Conservation (phyloP, 2,329 filamentous ascomycete genomes). For the Fonsecaea erecta region DNA sequence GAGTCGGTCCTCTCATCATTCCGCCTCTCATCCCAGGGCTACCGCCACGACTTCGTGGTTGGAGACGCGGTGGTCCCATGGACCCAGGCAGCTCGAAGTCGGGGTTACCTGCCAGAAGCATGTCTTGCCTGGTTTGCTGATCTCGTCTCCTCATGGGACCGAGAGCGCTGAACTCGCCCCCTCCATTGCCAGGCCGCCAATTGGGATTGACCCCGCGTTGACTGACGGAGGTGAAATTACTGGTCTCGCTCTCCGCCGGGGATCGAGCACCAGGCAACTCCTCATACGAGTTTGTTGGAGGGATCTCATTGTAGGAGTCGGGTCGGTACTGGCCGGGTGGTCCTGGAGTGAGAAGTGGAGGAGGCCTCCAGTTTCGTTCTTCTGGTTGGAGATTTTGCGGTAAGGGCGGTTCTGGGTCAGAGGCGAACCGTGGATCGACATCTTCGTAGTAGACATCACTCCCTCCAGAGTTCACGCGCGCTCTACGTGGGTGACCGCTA, state of each 20-base stretch:
- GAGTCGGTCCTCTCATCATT: conserved; percentile 25
- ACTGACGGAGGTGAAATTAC: conserved; percentile 86
- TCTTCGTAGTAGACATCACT: conserved; percentile 80
- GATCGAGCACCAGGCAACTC: conserved; percentile 69
- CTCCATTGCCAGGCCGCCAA: conserved; percentile 67
- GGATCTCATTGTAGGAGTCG: conserved; percentile 25
- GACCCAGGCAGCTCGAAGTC: conserved; percentile 74
- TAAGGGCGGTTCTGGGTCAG: conserved; percentile 43
- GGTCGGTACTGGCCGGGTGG: conserved; percentile 19
- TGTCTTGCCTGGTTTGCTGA: conserved; percentile 67
- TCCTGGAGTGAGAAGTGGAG: conserved; percentile 48
- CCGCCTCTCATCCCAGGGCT: conserved; percentile 25
- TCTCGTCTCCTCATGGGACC: conserved; percentile 52
- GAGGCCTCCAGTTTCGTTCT: conserved; percentile 40
- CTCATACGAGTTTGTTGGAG: conserved; percentile 58
- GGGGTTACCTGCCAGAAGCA: conserved; percentile 78
- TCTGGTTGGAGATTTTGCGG: conserved; percentile 39
- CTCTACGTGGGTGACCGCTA: conserved; percentile 41
- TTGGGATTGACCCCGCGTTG: conserved; percentile 86
- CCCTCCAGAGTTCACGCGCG: conserved; percentile 38
- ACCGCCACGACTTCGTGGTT: conserved; percentile 20
- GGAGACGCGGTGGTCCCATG: conserved; percentile 29
- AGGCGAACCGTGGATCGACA: conserved; percentile 83
- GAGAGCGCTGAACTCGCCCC: conserved; percentile 44
- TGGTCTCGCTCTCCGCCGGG: conserved; percentile 77